These are phyloP conservation scores for Solanum etuberosum DNA, from an alignment of 257 asterid species.

Conservation along the genomic window DNA sequence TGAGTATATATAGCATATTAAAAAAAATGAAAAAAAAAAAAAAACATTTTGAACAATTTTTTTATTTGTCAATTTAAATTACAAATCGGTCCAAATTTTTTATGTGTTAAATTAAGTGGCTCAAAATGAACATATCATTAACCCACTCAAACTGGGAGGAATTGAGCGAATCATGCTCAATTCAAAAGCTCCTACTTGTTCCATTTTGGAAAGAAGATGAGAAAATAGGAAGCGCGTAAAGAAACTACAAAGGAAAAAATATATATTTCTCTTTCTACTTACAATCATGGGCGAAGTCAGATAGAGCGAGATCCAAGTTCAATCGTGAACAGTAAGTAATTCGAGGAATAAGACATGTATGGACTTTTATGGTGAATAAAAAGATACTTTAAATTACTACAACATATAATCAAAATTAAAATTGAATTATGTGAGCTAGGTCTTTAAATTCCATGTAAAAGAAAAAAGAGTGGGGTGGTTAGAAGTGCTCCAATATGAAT, in stretches of 20 bases:
- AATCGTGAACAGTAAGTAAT: background rate
- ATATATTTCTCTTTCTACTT: background rate
- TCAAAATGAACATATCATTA: background rate
- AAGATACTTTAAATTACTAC: no score
- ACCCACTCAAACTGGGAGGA: background rate
- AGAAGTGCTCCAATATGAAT: background rate
- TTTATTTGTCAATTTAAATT: no score
- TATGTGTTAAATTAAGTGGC: background rate
- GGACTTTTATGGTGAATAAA: background rate
- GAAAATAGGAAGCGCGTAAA: background rate
- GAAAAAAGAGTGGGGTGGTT: background rate
- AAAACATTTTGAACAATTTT: no score
- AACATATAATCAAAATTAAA: background rate
- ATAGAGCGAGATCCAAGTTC: background rate
- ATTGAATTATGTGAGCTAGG: background rate
- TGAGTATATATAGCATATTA: background rate
- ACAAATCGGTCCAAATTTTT: no score
- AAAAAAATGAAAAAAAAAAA: no score
- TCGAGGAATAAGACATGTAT: background rate
- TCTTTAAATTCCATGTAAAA: background rate
- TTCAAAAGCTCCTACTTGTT: background rate
- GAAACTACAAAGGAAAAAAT: background rate
- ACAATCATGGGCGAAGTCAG: no score
- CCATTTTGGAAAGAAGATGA: background rate
- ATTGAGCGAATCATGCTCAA: background rate